Evolutionary conservation across 2,329 filamentous ascomycete species (phyloP), one percentile per base, ranked within the genome.

Genomic region (Fusarium virguliforme): DNA sequence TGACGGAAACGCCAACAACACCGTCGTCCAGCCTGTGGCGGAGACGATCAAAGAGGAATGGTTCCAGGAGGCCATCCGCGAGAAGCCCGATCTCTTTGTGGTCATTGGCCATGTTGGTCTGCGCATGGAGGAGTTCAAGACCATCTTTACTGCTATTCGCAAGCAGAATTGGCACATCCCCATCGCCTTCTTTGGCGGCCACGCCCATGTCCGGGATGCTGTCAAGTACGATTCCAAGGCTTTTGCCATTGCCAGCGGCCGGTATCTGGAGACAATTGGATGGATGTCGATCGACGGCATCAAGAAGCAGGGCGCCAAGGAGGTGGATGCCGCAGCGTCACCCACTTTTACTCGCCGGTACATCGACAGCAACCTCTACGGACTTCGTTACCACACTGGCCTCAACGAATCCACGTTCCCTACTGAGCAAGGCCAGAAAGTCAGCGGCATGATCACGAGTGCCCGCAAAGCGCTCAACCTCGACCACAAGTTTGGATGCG

Each of bases 191-290:
- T 96, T 98, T 67, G 95, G 94, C 8, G 95, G 95, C 0, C 95
- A 98, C 77, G 90, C 90, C 1, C 95, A 98, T 78, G 94, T 98
- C 51, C 90, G 95, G 8, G 94, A 98, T 78, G 93, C 94, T 73
- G 89, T 89, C 41, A 89, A 87, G 65, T 98, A 94, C 75, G 95
- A 98, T 79, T 87, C 88, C 40, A 91, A 90, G 60, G 90, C 95
- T 0, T 91, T 92, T 68, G 95, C 91, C 1, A 84, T 98, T 6
- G 94, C 94, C 41, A 96, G 93, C 74, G 95, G 95, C 4, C 89
- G 95, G 1, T 98, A 98, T 80, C 92, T 98, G 85, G 95, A 98
- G 83, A 98, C 95, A 0, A 91, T 98, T 55, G 95, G 95, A 2
- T 98, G 96, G 87, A 90, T 96, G 88, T 97, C 94, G 0, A 90